A percentile compares a stretch with the other conserved stretches of the same genome.
Conservation (phyloP, 2,329 filamentous ascomycete genomes). For the Ascochyta clinopodiicola region DNA sequence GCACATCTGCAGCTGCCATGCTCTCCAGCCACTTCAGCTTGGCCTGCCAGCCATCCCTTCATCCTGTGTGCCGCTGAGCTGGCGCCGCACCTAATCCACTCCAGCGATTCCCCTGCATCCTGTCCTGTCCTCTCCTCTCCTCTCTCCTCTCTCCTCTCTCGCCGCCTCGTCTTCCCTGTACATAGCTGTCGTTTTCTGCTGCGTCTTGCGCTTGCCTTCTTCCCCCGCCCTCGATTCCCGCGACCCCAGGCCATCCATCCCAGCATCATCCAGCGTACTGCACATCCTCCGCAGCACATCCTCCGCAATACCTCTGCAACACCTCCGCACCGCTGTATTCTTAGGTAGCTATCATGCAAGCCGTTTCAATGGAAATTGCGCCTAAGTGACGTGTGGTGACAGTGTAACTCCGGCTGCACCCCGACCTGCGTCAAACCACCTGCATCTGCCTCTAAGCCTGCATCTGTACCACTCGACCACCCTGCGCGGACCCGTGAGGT, state of each 20-base stretch:
- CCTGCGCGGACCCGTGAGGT: neutral
- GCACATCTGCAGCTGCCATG: no score
- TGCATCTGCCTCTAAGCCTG: neutral
- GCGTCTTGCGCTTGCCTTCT: neutral
- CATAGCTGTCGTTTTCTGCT: conserved; percentile 20
- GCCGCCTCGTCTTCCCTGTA: conserved; percentile 25
- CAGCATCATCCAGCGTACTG: conserved; percentile 1
- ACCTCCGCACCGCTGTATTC: conserved; percentile 1
- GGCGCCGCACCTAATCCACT: conserved; percentile 27
- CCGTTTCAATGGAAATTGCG: conserved; percentile 17
- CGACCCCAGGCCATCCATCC: conserved; percentile 8
- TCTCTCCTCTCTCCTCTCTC: neutral
- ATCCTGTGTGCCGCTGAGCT: conserved; percentile 21
- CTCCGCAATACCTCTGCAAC: conserved; percentile 17
- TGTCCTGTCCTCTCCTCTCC: neutral
- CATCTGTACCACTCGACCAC: conserved; percentile 13
- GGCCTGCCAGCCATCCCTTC: conserved; percentile 17
- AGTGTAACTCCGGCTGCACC: conserved; percentile 25
- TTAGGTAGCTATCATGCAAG: conserved; percentile 34
- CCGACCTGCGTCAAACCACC: conserved; percentile 19
- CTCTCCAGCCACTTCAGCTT: neutral
- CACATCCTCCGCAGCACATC: conserved; percentile 1
- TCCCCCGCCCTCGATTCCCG: conserved; percentile 12
- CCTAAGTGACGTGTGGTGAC: conserved; percentile 27
- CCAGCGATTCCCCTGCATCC: conserved; percentile 18